Conservation (phyloP, 306 rosid species). For the Trifolium fragiferum region DNA sequence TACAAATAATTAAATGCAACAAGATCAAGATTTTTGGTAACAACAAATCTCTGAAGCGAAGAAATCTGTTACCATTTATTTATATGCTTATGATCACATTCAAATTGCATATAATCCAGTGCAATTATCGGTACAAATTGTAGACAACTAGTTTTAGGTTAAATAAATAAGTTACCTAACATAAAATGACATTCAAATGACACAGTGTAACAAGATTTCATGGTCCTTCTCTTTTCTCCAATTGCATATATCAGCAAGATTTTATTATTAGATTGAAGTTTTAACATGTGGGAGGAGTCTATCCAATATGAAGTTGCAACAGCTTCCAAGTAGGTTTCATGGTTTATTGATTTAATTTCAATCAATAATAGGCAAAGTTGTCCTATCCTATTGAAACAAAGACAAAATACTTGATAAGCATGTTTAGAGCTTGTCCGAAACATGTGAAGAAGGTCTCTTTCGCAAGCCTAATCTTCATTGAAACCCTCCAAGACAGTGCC, state of each 20-base stretch:
- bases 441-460: neutral
- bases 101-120: too few relatives aligned
- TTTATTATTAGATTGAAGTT: neutral
- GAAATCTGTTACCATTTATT: too few relatives aligned
- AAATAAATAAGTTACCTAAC: too few relatives aligned
- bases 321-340: slow-evolving; percentile 4
- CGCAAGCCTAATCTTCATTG: neutral
- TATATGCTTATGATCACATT: too few relatives aligned
- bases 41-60: too few relatives aligned
- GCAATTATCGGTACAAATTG: too few relatives aligned
- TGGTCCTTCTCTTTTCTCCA: neutral
- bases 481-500: slow-evolving; percentile 10
- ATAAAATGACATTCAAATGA: too few relatives aligned
- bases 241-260: neutral
- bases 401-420: slow-evolving; percentile 23
- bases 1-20: too few relatives aligned
- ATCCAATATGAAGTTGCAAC: neutral
- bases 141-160: too few relatives aligned
- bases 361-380: neutral
- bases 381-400: neutral
- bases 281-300: neutral
- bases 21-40: too few relatives aligned
- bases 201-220: neutral
- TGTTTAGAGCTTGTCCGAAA: slow-evolving; percentile 25
- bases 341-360: slow-evolving; percentile 5